Evolutionary conservation across 2,329 filamentous ascomycete species (phyloP).

Genomic region (Macroventuria anomochaeta): DNA sequence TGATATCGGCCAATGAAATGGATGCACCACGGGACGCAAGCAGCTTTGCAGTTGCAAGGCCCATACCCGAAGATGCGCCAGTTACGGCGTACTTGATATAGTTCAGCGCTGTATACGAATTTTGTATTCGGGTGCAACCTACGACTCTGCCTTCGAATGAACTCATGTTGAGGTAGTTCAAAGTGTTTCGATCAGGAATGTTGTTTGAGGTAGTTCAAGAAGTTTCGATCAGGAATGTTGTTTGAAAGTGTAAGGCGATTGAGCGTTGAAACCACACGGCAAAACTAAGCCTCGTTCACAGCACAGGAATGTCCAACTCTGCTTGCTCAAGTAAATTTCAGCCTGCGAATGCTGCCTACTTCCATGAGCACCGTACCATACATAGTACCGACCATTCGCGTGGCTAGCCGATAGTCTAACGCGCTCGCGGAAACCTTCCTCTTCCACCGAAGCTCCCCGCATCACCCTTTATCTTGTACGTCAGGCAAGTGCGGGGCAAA

Average conservation of each 20-base stretch:
- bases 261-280: no score
- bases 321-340: no score
- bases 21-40: slow-evolving; percentile 53
- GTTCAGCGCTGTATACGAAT: not conserved
- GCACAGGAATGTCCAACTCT: no score
- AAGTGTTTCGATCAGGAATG: not conserved
- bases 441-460: slow-evolving; percentile 1
- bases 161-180: not conserved
- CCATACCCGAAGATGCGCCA: slow-evolving; percentile 52
- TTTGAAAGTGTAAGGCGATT: no score
- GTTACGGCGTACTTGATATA: slow-evolving; percentile 16
- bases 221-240: no score
- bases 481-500: not conserved
- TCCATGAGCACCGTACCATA: not conserved
- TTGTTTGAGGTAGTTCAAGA: no score
- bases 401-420: not conserved
- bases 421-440: slow-evolving; percentile 7
- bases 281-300: no score
- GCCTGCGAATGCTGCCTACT: no score
- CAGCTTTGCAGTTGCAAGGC: slow-evolving; percentile 52
- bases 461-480: slow-evolving; percentile 1
- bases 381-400: not conserved
- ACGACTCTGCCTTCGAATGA: slow-evolving; percentile 1
- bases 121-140: no score
- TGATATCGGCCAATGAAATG: slow-evolving; percentile 34